These are phyloP conservation scores for Metschnikowia bowlesiae DNA, from an alignment of 805 yeast genomes.

Conservation along the genomic window DNA sequence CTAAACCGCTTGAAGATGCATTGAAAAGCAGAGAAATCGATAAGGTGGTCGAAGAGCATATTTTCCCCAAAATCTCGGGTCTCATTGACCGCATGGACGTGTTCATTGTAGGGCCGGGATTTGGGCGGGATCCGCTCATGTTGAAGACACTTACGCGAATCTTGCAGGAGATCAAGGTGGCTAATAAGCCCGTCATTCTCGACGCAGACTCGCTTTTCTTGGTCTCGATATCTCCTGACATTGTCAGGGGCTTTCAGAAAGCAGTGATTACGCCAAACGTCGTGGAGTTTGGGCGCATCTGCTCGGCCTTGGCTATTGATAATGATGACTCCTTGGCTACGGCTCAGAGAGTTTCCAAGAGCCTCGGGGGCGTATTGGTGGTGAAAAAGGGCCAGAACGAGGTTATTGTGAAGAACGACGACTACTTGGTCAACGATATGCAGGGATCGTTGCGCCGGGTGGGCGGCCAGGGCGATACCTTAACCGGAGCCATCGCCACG, in stretches of 20 bases:
- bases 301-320: slow-evolving; percentile 42
- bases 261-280: slow-evolving; percentile 88
- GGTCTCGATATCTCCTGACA: slow-evolving; percentile 51
- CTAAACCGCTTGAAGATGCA: slow-evolving; percentile 21
- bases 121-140: slow-evolving; percentile 79
- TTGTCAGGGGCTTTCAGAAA: slow-evolving; percentile 50
- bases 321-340: slow-evolving; percentile 23
- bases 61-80: slow-evolving; percentile 52
- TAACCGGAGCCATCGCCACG: slow-evolving; percentile 82
- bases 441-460: slow-evolving; percentile 75
- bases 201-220: slow-evolving; percentile 89
- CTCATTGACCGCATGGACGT: slow-evolving; percentile 67
- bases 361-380: slow-evolving; percentile 55
- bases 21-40: slow-evolving; percentile 23
- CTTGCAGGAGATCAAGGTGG: slow-evolving; percentile 50
- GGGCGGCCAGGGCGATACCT: slow-evolving; percentile 96
- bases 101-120: slow-evolving; percentile 88
- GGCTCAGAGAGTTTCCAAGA: slow-evolving; percentile 42
- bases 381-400: slow-evolving; percentile 73
- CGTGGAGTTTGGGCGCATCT: slow-evolving; percentile 72
- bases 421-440: slow-evolving; percentile 38
- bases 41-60: slow-evolving; percentile 34
- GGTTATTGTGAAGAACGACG: slow-evolving; percentile 49
- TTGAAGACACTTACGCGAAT: slow-evolving; percentile 53
- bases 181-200: slow-evolving; percentile 65